Base-by-base conservation (phyloP, 2,329 filamentous ascomycete genomes). In the Metarhizium brunneum region DNA sequence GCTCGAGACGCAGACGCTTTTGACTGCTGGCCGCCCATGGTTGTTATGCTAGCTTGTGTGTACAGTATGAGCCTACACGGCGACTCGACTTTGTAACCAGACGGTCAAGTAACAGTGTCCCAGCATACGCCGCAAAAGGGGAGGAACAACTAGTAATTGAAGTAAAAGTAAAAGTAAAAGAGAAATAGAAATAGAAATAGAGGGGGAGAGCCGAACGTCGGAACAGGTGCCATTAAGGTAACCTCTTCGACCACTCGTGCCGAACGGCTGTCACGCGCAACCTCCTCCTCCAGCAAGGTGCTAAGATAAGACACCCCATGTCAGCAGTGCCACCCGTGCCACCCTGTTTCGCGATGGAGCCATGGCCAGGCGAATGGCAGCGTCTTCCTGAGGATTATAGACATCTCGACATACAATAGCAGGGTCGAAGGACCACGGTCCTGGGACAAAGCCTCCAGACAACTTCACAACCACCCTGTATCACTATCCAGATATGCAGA, bases 21-120 rank as follows among this genome's bases (percentile, higher is more conserved):
- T 29, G 76, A 79, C 58, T 69, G 70, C 56, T 76, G 67, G 32
- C 69, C 68, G 52, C 76, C 77, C 77, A 79, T 79, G 30, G 53
- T 60, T 54, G 42, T 18, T 18, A 16, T 45, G 7, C 42, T 7
- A 10, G 42, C 42, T 7, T 42, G 47, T 13, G 35, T 40, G 48
- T 54, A 35, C 50, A 20, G 51, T 6, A 30, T 16, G 49, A 35
- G 35, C 20, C 32, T 35, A 35, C 32, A 35, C 32, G 36, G 42
- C n/a, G 38, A 6, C 30, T 6, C 14, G 7, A 30, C 25, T 14
- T 8, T 32, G 32, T 35, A 20, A 10, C 18, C 18, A 18, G 18
- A 18, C 6, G 7, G 42, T 18, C 38, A 40, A 40, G 8, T 5
- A 13, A 25, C 25, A 40, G 38, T 16, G n/a, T 40, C 38, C 42